phyloP scores from a whole-genome alignment of 2,329 filamentous ascomycete species.

The Diaporthe destruens region DNA sequence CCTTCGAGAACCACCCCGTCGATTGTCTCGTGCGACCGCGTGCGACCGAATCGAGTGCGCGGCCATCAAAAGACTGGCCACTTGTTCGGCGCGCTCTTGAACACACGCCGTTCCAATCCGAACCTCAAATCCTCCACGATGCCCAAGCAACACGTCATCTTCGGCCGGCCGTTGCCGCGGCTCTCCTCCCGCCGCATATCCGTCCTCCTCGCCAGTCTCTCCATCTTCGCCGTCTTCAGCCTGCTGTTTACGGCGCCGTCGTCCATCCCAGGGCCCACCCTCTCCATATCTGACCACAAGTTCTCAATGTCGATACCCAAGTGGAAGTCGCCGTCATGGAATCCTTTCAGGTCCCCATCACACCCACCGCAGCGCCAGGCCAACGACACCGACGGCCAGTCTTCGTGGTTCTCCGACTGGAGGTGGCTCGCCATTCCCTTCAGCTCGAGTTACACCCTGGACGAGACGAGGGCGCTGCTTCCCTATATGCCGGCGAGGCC shows the following conservation, averaged over 20 bases:
- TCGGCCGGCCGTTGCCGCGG: conserved; percentile 63
- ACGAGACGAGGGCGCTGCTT: conserved; percentile 85
- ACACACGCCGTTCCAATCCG: neutral
- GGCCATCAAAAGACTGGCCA: conserved; percentile 8
- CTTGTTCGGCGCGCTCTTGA: conserved; percentile 5
- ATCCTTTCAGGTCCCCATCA: conserved; percentile 76
- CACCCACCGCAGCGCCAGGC: conserved; percentile 81
- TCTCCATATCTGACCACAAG: conserved; percentile 64
- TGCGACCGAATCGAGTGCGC: neutral
- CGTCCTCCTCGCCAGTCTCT: conserved; percentile 63
- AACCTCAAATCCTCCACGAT: conserved; percentile 49
- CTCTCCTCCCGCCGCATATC: conserved; percentile 66
- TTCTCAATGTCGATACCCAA: conserved; percentile 55
- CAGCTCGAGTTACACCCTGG: conserved; percentile 82
- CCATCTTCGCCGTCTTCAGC: conserved; percentile 66
- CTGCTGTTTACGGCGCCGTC: conserved; percentile 66
- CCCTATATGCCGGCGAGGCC: conserved; percentile 79
- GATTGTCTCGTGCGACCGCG: conserved; percentile 3
- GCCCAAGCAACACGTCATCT: conserved; percentile 61
- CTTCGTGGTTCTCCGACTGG: conserved; percentile 89
- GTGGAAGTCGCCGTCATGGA: conserved; percentile 62
- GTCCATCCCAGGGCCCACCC: conserved; percentile 60
- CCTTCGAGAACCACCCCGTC: conserved; percentile 9
- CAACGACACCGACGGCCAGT: conserved; percentile 82
- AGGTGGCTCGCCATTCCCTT: conserved; percentile 89